Percentiles rank a stretch among this genome's conserved stretches.
Evolutionary conservation across 352 stramenopile genomes (phyloP).

Genomic region (Phytopythium vexans): DNA sequence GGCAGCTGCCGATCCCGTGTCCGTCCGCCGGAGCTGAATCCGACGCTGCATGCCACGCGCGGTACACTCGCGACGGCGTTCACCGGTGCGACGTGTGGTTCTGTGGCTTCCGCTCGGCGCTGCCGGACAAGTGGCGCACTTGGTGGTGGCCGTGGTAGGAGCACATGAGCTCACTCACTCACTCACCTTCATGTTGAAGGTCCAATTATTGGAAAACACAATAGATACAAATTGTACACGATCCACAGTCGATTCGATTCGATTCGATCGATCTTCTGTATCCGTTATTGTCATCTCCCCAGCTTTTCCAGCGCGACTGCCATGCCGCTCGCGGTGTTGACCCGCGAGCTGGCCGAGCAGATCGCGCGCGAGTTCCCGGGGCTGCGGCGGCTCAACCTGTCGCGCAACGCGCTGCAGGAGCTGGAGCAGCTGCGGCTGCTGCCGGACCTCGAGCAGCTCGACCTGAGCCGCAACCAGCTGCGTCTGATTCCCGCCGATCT

Average conservation of each 20-base stretch:
- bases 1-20: conserved; percentile 43
- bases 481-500: conserved; percentile 29
- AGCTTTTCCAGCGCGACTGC: neutral
- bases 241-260: no score
- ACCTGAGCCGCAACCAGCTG: conserved; percentile 61
- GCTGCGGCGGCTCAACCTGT: conserved; percentile 64
- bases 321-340: conserved; percentile 57
- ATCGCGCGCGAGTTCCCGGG: conserved; percentile 57
- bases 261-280: neutral
- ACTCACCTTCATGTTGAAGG: no score
- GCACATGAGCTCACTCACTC: no score
- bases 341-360: conserved; percentile 54
- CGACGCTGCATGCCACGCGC: conserved; percentile 35
- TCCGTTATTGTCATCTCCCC: neutral
- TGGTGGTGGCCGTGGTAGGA: conserved; percentile 3
- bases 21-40: conserved; percentile 51
- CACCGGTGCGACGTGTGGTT: conserved; percentile 81
- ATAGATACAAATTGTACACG: no score
- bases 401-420: conserved; percentile 48
- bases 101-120: conserved; percentile 52
- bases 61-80: conserved; percentile 45
- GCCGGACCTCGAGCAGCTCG: conserved; percentile 42
- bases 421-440: conserved; percentile 50
- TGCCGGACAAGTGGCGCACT: conserved; percentile 7
- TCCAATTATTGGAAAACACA: no score